Base-by-base conservation (phyloP, 106 monocot species). In the Alisma plantagoaquatica region DNA sequence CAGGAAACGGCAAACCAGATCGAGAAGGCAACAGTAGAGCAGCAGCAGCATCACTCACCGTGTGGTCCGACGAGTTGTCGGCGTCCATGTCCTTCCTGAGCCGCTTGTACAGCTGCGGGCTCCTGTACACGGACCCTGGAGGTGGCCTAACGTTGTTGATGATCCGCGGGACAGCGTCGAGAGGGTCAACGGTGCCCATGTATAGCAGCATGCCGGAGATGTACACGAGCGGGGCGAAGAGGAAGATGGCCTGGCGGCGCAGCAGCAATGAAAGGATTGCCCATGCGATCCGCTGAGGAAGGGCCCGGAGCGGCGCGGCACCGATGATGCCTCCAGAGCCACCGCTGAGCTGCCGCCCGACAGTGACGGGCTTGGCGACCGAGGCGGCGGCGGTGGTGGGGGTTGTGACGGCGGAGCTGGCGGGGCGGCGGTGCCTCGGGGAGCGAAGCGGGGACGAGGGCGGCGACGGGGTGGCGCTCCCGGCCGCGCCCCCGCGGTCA, bases 151-250 rank as follows among this genome's bases (percentile, higher is more conserved):
- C 64, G n/a, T n/a, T n/a, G n/a, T n/a, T n/a, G 62, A 92, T 83
- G 54, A 83, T 82, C 48, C 46, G 66, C 1, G 87, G 87, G 24
- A 86, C 74, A 43, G 74, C 72, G 24, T 92, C 92, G 27, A 92
- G 73, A 12, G 87, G 72, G n/a, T n/a, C n/a, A 9, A 92, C 83
- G 19, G 86, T 79, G 21, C 87, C 92, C 92, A 92, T 82, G 52
- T 82, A 92, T 20, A 92, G 26, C 42, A 92, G 63, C 82, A 92
- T 92, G 58, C 75, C 78, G 17, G 79, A 71, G 2, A 92, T 87
- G 57, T 92, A 92, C 30, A 92, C 54, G 33, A 92, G 69, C 20
- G 92, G 92, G 17, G 92, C 92, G 62, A 92, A 92, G 49, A 92
- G 73, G 55, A 92, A 86, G 41, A 92, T 70, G 32, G 73, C 92